Conservation (phyloP, 2,329 filamentous ascomycete genomes). For the Harringtonia aguacate region DNA sequence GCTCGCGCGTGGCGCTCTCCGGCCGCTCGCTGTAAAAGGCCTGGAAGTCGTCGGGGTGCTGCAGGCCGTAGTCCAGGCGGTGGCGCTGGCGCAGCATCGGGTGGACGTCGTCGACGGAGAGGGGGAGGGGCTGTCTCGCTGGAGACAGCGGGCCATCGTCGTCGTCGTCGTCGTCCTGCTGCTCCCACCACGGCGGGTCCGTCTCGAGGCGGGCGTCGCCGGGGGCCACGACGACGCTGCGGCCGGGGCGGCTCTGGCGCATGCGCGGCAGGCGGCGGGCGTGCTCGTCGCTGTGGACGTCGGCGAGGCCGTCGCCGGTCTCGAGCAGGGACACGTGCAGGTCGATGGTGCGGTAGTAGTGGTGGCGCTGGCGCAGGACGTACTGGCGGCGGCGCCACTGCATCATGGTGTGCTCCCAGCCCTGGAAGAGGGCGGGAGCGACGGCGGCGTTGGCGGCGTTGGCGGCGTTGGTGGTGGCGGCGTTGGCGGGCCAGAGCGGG, state of each 20-base stretch:
- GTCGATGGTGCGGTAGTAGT: constrained; percentile 11
- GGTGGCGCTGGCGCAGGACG: constrained; percentile 2
- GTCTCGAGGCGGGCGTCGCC: neutral
- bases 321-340: constrained; percentile 15
- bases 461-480: no score
- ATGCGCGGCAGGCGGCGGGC: constrained; percentile 12
- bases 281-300: constrained; percentile 6
- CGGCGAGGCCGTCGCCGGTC: constrained; percentile 17
- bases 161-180: no score
- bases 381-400: neutral
- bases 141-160: neutral
- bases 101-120: neutral
- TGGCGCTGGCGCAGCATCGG: constrained; percentile 4
- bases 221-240: no score
- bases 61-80: constrained; percentile 9
- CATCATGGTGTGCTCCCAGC: no score
- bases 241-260: neutral
- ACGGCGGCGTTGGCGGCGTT: neutral
- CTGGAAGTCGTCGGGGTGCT: constrained; percentile 5
- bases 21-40: neutral
- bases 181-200: no score
- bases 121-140: neutral
- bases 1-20: no score
- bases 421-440: neutral
- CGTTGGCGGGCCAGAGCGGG: no score